Evolutionary conservation across 2,329 filamentous ascomycete genomes (phyloP), one percentile per base, ranked within the genome.

Genomic region (Paecilomyces sp.): DNA sequence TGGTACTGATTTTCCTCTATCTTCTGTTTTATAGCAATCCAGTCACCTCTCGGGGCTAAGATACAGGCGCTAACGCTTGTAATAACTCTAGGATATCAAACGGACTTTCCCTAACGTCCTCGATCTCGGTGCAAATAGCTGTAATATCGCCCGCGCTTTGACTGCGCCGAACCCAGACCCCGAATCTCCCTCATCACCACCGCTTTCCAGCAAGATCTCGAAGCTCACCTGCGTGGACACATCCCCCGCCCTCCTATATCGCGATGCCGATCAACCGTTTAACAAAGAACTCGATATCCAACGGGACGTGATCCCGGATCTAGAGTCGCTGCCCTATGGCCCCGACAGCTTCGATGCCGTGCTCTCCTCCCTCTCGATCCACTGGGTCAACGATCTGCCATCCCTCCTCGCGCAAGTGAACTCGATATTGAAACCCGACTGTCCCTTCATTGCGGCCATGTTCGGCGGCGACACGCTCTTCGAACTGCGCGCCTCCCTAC

Each of bases 371-470:
- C 79, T 96, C 61, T 92, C 89, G 60, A 81, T 99, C 72, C 94
- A 99, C 76, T 99, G 94, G 94, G 89, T 97, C 80, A 99, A 99
- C 73, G 91, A 99, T 74, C 84, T 99, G 4, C 94, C 94, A 0
- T 90, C 89, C 1, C 80, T 95, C 11, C 82, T 99, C 1, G 82
- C 87, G 1, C 91, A 96, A 71, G 88, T 97, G 71, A 96, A 96
- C 79, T 83, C 85, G 64, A 80, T 95, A 34, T 83, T 99, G 28
- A 96, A 95, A 75, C 92, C 93, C 0, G 94, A 99, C 73, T 83
- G 85, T 59, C 92, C 95, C 1, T 96, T 99, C 71, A 87, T 99
- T 54, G 93, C 90, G 13, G 93, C 93, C 65, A 99, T 99, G 92
- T 88, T 96, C 62, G 94, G 94, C 59, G 94, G 94, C 0, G 94